Percentiles rank a stretch among this genome's conserved stretches.
These are phyloP conservation scores for Blastosporella zonata DNA, from an alignment of 1,284 basidiomycete species.

Conservation along the genomic window DNA sequence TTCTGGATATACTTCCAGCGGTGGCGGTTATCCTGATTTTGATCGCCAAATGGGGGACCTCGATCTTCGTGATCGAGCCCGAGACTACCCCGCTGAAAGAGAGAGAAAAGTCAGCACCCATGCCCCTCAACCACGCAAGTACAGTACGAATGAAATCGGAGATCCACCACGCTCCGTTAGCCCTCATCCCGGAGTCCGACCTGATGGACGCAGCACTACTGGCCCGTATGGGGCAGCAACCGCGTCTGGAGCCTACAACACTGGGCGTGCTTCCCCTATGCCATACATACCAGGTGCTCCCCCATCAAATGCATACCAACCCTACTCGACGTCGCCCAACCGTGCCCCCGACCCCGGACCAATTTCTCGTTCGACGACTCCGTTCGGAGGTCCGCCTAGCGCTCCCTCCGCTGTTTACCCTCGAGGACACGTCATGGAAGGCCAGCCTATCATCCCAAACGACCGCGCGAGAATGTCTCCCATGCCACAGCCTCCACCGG, in stretches of 20 bases:
- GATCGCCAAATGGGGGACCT: conserved; percentile 39
- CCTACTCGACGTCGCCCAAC: conserved; percentile 9
- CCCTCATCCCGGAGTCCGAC: conserved; percentile 30
- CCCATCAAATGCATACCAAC: neutral
- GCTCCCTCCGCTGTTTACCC: conserved; percentile 41
- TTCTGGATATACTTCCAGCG: conserved; percentile 16
- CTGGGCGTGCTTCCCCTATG: conserved; percentile 27
- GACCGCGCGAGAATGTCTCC: conserved; percentile 31
- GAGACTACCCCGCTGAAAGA: conserved; percentile 27
- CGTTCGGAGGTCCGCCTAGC: conserved; percentile 23
- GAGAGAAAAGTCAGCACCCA: conserved; percentile 30
- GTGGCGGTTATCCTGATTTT: conserved; percentile 26
- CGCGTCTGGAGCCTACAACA: conserved; percentile 26
- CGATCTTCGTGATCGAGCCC: conserved; percentile 30
- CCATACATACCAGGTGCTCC: neutral
- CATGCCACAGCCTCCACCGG: conserved; percentile 20
- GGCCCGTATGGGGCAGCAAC: conserved; percentile 24
- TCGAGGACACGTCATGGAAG: conserved; percentile 52
- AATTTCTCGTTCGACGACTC: conserved; percentile 36
- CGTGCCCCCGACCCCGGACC: conserved; percentile 28
- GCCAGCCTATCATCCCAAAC: conserved; percentile 34
- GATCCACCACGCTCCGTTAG: conserved; percentile 32
- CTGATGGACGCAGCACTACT: conserved; percentile 18
- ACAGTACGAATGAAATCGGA: conserved; percentile 28
- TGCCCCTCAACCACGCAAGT: conserved; percentile 29